Conservation (phyloP, 169 alveolate genomes). For the Cardiosporidium cionae region DNA sequence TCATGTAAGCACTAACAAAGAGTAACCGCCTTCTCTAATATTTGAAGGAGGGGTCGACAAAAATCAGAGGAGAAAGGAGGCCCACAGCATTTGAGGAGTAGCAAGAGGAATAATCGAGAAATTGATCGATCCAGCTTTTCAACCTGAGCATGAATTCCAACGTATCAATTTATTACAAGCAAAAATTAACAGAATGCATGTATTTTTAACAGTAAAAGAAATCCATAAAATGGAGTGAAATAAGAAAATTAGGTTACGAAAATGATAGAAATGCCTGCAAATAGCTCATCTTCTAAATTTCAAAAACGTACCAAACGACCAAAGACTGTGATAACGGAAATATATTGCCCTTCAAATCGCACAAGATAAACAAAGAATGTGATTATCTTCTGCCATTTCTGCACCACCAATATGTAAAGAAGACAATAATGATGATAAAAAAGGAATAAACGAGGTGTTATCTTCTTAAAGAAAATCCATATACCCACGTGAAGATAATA, state of each 20-base stretch:
- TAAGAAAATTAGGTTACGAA: no score
- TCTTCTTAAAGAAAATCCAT: no score
- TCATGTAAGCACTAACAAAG: not conserved
- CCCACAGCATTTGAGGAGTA: not conserved
- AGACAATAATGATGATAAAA: no score
- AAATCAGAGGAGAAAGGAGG: not conserved
- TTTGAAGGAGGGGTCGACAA: not conserved
- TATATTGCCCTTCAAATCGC: not conserved
- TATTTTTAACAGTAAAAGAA: no score
- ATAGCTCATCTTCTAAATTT: no score
- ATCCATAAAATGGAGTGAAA: no score
- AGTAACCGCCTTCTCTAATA: not conserved
- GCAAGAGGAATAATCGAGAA: not conserved
- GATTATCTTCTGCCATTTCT: not conserved
- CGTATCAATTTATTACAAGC: no score
- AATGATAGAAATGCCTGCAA: no score
- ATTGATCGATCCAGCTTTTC: not conserved
- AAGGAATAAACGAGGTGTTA: no score
- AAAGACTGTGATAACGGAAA: not conserved
- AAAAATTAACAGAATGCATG: no score
- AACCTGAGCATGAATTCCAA: not conserved
- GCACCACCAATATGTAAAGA: no score
- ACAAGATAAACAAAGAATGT: not conserved
- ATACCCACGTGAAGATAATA: no score
- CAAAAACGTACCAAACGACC: not conserved